Evolutionary conservation across 371 early-diverging fungal species (phyloP), one percentile per base, ranked within the genome.

Genomic region (Blyttiomyces sp.): DNA sequence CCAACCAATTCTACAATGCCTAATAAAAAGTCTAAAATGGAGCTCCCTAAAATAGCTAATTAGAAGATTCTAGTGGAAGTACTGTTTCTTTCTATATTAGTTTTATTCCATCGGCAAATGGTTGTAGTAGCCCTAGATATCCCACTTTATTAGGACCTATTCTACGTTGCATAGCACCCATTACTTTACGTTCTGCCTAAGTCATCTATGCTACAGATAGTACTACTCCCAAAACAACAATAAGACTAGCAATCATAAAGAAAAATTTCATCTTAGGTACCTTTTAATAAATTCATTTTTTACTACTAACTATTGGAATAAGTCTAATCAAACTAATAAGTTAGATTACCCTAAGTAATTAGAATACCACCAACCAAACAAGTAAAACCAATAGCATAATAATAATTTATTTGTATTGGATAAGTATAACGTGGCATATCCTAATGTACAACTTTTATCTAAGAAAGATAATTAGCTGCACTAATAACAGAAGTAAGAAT

Each of bases 121-220:
- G 74, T 70, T 76, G 76, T 59, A 68, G 57, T 57, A 74, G 51
- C 28, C 77, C 77, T 57, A 73, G 57, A 62, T 72, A 75, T 49
- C 77, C 77, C 51, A 77, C 76, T 74, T 71, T 58, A 59, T 77
- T 77, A 24, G 77, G 77, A 19, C 77, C 77, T 43, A 77, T 68
- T 35, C 77, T 49, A 63, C 77, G 60, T 59, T 77, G 77, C 70
- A 74, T 70, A 27, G 57, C 56, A 50, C 75, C 77, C 77, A 77
- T 77, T 44, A 71, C 61, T 72, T 76, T 77, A 59, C 77, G 64
- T 61, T 76, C 76, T 51, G 77, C 77, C 27, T 62, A 67, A 33
- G 76, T 76, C 23, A 74, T 64, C 30, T 67, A 70, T 43, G 76
- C 76, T 60, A 76, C 70, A 43, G 72, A 66, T 55, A 72, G 35